Evolutionary conservation across 208 protist species (phyloP).

Genomic region (Herpetomonas tarakana): DNA sequence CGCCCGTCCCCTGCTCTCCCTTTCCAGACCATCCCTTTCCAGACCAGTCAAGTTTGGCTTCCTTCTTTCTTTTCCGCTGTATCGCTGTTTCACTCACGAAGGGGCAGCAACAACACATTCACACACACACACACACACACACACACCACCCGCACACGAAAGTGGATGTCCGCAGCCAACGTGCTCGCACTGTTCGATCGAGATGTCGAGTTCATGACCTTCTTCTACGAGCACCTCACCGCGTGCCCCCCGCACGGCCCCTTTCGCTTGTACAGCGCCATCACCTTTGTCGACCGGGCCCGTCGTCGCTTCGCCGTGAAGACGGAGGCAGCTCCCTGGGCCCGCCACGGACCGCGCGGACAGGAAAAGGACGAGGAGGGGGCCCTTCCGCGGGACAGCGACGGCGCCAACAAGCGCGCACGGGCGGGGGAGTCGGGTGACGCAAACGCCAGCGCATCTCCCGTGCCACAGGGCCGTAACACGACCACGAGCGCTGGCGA

Average conservation of each 20-base stretch:
- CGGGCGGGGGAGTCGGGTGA: neutral
- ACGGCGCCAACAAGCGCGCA: neutral
- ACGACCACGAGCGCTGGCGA: neutral
- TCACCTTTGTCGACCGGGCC: constrained; percentile 67
- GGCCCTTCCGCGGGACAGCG: neutral
- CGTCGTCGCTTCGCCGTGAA: constrained; percentile 12
- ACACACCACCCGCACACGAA: too few species aligned
- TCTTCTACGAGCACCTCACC: constrained; percentile 70
- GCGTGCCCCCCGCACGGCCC: constrained; percentile 66
- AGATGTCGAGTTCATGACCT: constrained; percentile 61
- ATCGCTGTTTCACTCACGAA: too few species aligned
- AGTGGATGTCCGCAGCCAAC: too few species aligned
- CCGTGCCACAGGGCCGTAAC: too few species aligned
- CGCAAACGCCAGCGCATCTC: neutral
- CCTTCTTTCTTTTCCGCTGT: too few species aligned
- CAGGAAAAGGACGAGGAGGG: neutral
- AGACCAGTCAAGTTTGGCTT: too few species aligned
- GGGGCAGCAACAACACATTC: too few species aligned
- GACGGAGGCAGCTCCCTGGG: neutral
- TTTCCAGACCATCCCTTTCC: too few species aligned
- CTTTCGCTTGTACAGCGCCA: constrained; percentile 61
- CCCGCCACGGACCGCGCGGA: neutral
- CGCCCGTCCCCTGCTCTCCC: too few species aligned
- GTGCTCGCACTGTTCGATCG: constrained; percentile 30
- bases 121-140: too few species aligned